These are phyloP conservation scores for Inga leiocalycina DNA, from an alignment of 306 rosid genomes.

Conservation along the genomic window DNA sequence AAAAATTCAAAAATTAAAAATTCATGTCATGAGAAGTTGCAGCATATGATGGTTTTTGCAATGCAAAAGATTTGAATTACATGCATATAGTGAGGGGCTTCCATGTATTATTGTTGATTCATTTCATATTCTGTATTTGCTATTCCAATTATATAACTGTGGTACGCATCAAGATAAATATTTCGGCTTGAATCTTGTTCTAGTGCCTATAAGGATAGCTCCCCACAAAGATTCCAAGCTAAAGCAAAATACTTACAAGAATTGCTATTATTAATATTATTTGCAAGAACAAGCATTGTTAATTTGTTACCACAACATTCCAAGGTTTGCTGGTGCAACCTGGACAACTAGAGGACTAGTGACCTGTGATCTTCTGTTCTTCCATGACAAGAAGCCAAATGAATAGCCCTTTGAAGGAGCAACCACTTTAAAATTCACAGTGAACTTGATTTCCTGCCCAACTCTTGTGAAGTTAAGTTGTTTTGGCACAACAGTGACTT, in stretches of 20 bases:
- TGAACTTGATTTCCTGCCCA: constrained; percentile 68
- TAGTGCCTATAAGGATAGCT: constrained; percentile 29
- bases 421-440: constrained; percentile 58
- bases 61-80: neutral
- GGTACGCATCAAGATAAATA: neutral
- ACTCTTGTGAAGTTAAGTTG: constrained; percentile 48
- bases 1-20: no score
- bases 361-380: constrained; percentile 51
- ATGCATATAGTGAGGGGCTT: neutral
- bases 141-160: neutral
- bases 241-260: neutral
- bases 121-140: constrained; percentile 11
- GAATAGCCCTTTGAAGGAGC: constrained; percentile 66
- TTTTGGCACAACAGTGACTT: constrained; percentile 62
- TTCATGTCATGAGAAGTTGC: neutral
- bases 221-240: neutral
- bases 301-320: constrained; percentile 46
- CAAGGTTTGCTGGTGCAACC: constrained; percentile 43
- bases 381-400: constrained; percentile 82
- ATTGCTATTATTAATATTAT: neutral
- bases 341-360: constrained; percentile 73
- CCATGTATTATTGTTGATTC: neutral
- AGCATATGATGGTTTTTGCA: neutral
- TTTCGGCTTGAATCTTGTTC: constrained; percentile 34
- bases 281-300: constrained; percentile 30